Evolutionary conservation across 208 protist species (phyloP), one percentile per base, ranked within the genome.

Genomic region (Acanthamoeba royreba): DNA sequence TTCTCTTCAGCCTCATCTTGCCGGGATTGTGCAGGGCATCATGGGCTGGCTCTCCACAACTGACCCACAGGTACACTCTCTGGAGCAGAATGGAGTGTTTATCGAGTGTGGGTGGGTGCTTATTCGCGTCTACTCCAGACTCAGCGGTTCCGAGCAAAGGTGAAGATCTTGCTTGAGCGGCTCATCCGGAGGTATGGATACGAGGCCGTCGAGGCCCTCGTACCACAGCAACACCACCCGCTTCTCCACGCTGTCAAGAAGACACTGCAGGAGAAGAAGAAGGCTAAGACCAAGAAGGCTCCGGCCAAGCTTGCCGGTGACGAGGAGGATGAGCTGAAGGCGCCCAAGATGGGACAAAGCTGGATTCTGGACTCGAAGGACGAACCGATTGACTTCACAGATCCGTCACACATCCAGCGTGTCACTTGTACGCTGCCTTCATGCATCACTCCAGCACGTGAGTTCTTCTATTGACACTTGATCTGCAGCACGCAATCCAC

Each of bases 161-260:
- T 95, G 35, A 69, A 92, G 40, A 95, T 93, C 25, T 42, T 95
- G 13, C 86, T 95, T 11, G 91, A 95, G 33, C 72, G 91, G n/a
- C 49, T 95, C 17, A 95, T 95, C 22, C 90, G 92, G 28, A 89
- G 53, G 86, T 95, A 72, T 38, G 52, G 40, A 8, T 95, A 42
- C 38, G 74, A 85, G 74, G 49, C 43, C n/a, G 74, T 85, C 9
- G 15, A 45, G 17, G 25, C 22, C 38, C 45, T 85, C 42, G 74
- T 85, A 9, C 74, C 74, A 5, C 22, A 45, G 1, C 74, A 85
- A 17, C 74, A 85, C 74, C 74, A 52, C 45, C 38, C 38, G 13
- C 74, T 85, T 8, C 45, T 85, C 74, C 38, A 45, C 45, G 45
- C 42, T 42, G 74, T 85, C 42, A 45, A 52, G 42, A 85, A 85